Conservation (phyloP, 371 early-diverging fungal species). For the Lichtheimia ramosa region DNA sequence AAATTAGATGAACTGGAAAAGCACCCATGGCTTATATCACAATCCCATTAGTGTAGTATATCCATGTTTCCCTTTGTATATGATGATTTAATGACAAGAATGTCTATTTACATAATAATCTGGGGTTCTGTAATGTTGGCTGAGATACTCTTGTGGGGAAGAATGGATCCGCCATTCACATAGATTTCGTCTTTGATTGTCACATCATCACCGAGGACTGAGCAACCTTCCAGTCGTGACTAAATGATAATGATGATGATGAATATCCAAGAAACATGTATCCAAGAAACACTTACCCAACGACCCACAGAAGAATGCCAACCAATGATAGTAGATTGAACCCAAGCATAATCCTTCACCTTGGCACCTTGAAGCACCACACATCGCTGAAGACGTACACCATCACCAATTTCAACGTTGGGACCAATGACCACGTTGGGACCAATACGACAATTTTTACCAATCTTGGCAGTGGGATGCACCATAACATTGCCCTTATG, state of each 20-base stretch:
- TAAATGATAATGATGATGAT: background rate
- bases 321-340: conserved; percentile 94
- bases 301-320: conserved; percentile 95
- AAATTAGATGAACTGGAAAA: conserved; percentile 68
- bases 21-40: conserved; percentile 78
- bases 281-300: conserved; percentile 57
- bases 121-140: conserved; percentile 90
- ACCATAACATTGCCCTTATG: conserved; percentile 88
- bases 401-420: conserved; percentile 92
- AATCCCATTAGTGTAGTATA: background rate
- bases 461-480: conserved; percentile 91
- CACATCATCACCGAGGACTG: conserved; percentile 96
- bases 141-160: conserved; percentile 93
- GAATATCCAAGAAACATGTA: background rate
- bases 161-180: conserved; percentile 92
- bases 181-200: conserved; percentile 90
- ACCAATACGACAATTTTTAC: conserved; percentile 93
- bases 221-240: conserved; percentile 89
- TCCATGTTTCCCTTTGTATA: background rate
- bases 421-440: conserved; percentile 96
- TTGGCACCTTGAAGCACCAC: conserved; percentile 89
- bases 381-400: conserved; percentile 91
- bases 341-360: conserved; percentile 91
- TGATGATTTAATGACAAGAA: background rate
- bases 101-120: conserved; percentile 88